These are phyloP conservation scores for Castanea sativa DNA, from an alignment of 306 rosid genomes.

Conservation along the genomic window DNA sequence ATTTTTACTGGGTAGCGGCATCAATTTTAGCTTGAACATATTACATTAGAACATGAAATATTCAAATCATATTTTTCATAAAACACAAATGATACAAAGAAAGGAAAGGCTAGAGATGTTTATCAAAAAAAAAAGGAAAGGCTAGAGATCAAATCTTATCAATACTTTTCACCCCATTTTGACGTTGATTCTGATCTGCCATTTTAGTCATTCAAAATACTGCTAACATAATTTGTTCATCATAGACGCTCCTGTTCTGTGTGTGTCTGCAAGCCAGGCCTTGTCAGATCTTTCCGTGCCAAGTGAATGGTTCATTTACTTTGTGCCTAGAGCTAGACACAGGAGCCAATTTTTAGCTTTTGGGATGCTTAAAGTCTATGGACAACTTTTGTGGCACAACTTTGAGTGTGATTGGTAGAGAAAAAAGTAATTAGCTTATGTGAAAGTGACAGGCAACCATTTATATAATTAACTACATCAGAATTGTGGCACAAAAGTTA, in stretches of 20 bases:
- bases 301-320: background rate
- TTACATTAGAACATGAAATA: background rate
- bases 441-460: accelerated
- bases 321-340: background rate
- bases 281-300: background rate
- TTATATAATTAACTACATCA: too few species aligned
- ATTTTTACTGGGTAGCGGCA: background rate
- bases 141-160: background rate
- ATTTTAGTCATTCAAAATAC: background rate
- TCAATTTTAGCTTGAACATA: background rate
- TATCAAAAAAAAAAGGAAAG: too few species aligned
- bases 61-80: background rate
- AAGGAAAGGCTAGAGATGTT: background rate
- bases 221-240: background rate
- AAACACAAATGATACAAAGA: background rate
- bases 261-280: background rate
- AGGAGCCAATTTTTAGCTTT: too few species aligned
- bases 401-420: too few species aligned
- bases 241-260: background rate
- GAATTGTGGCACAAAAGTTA: too few species aligned
- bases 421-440: too few species aligned
- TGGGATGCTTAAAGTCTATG: too few species aligned
- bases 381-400: too few species aligned
- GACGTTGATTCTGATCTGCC: background rate
- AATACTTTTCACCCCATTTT: background rate